These are phyloP conservation scores for Murraya paniculata DNA, from an alignment of 345 rosid genomes.

Conservation along the genomic window DNA sequence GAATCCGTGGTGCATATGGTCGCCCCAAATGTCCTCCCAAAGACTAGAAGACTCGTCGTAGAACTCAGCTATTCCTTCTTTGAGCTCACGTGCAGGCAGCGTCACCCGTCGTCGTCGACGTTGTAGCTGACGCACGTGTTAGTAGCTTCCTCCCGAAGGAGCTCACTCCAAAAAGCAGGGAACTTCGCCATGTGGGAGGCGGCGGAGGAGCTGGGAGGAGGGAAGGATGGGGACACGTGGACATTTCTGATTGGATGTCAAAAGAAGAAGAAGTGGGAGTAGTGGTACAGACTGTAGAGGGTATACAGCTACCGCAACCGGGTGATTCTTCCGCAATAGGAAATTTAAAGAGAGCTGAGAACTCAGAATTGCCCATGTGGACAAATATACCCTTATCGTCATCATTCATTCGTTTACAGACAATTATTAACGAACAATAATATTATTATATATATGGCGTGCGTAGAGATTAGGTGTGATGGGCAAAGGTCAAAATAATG, in stretches of 20 bases:
- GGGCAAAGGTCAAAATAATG: no score
- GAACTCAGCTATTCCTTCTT: slow-evolving; percentile 72
- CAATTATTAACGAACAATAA: no score
- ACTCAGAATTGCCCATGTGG: no score
- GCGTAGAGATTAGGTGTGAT: no score
- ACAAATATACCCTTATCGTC: no score
- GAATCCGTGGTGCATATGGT: slow-evolving; percentile 96
- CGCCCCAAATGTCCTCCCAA: slow-evolving; percentile 96
- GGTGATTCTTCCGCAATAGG: no score
- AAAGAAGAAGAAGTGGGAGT: neutral
- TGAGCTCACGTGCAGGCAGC: slow-evolving; percentile 18
- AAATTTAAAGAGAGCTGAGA: no score
- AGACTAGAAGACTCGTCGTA: slow-evolving; percentile 82
- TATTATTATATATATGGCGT: no score
- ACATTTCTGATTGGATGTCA: neutral
- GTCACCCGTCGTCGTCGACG: slow-evolving; percentile 14
- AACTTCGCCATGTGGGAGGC: neutral
- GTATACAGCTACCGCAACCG: neutral
- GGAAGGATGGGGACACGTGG: neutral
- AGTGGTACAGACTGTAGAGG: neutral
- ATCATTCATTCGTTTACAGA: no score
- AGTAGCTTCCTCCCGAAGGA: neutral
- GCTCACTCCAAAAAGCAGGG: neutral
- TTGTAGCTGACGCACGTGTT: slow-evolving; percentile 17
- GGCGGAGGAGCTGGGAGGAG: neutral